A percentile compares a stretch with the other conserved stretches of the same genome.
phyloP scores from a whole-genome alignment of 2,329 filamentous ascomycete genomes.

The Aspergillus floridensis region DNA sequence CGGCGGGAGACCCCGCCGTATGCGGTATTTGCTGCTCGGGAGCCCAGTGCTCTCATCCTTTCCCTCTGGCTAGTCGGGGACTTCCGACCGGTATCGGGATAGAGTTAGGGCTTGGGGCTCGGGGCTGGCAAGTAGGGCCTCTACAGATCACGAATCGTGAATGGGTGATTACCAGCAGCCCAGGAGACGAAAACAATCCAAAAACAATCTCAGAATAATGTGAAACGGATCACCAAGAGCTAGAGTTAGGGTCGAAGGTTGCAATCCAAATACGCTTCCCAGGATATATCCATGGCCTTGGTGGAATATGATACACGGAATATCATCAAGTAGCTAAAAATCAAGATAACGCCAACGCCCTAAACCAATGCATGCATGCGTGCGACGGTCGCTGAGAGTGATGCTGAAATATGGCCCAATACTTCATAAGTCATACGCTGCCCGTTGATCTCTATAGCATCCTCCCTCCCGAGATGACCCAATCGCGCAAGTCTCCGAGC shows the following conservation, averaged over 20 bases:
- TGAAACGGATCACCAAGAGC: too few relatives aligned
- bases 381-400: background rate
- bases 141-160: conserved; percentile 10
- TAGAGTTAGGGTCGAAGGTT: too few relatives aligned
- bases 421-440: background rate
- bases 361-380: conserved; percentile 9
- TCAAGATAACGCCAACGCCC: conserved; percentile 9
- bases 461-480: conserved; percentile 36
- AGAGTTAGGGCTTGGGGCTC: conserved; percentile 21
- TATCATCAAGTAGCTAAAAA: background rate
- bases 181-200: too few relatives aligned
- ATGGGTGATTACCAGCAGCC: too few relatives aligned
- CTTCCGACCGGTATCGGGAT: conserved; percentile 14
- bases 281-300: background rate
- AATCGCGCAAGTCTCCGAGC: conserved; percentile 40
- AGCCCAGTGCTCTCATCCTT: conserved; percentile 1
- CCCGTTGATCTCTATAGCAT: conserved; percentile 7
- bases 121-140: conserved; percentile 16
- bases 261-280: background rate
- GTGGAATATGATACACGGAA: conserved; percentile 2
- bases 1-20: conserved; percentile 8
- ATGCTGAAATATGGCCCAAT: background rate
- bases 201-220: too few relatives aligned
- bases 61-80: background rate
- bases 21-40: conserved; percentile 17